phyloP scores from a whole-genome alignment of 176 grass and related monocot species.

The Tillandsia fasciculata region DNA sequence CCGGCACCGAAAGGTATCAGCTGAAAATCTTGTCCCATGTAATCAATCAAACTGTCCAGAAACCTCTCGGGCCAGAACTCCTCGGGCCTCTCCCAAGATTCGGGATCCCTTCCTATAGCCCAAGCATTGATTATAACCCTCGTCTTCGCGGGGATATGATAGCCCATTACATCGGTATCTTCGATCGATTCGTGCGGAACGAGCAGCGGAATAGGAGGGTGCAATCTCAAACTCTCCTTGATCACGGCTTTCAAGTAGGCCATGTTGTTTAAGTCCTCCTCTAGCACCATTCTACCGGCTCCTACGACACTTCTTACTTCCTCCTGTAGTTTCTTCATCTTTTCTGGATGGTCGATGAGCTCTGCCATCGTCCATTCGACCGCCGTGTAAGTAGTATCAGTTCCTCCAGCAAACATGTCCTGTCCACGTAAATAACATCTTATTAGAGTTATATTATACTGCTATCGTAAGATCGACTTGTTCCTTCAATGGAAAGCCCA shows the following conservation, averaged over 20 bases:
- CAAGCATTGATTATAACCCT: constrained; percentile 25
- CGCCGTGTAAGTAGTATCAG: background rate
- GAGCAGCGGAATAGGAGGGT: constrained; percentile 27
- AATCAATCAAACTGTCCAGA: background rate
- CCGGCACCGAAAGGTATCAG: background rate
- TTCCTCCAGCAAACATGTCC: constrained; percentile 15
- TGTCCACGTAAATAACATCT: background rate
- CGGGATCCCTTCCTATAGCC: constrained; percentile 31
- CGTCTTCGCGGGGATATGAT: constrained; percentile 18
- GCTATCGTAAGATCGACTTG: too few relatives aligned
- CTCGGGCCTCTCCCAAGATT: constrained; percentile 18
- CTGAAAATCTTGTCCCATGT: background rate
- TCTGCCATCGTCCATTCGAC: constrained; percentile 23
- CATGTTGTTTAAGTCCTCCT: constrained; percentile 16
- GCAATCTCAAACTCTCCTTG: constrained; percentile 38
- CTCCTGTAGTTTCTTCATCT: constrained; percentile 19
- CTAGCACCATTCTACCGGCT: background rate
- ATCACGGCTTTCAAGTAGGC: constrained; percentile 27
- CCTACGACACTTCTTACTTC: constrained; percentile 27
- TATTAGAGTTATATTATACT: too few relatives aligned
- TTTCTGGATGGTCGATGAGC: constrained; percentile 13
- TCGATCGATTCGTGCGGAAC: constrained; percentile 22
- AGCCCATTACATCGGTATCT: constrained; percentile 22
- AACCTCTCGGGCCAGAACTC: constrained; percentile 21
- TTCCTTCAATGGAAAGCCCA: too few relatives aligned